Base-by-base conservation (phyloP, 2,329 filamentous ascomycete genomes). In the Diaporthe vaccinii region DNA sequence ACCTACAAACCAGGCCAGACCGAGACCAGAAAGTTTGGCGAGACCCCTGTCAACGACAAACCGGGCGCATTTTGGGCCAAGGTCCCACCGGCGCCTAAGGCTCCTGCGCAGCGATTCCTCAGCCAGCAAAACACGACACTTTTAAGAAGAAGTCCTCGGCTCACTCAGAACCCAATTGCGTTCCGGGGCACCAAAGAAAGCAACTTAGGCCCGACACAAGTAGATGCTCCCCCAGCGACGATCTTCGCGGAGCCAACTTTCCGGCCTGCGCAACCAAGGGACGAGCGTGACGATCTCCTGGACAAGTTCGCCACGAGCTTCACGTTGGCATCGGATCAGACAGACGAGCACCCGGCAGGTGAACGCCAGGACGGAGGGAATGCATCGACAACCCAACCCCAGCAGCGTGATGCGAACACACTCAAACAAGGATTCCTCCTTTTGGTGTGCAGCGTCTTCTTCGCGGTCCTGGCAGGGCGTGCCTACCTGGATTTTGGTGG, bases 1-100 rank as follows among this genome's bases (percentile, higher is more conserved):
- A 83, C 87, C 59, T 82, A 84, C 61, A 82, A 86, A 49, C 78
- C 85, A 22, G 82, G 85, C 57, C 83, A 82, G 70, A 78, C 83
- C 75, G 84, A 85, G 59, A 84, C 86, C 58, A 79, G 85, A 10
- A 81, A 84, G 1, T 90, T 90, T 75, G 85, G 84, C 62, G 84
- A 88, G 73, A 82, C 85, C 0, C 88, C 87, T 0, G 84, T 85
- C 22, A 84, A 87, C 68, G 81, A 83, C 0, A 85, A 86, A 58
- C 77, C 84, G 20, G 87, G 85, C 1, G 90, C 92, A 1, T 95
- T 95, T 80, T 93, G 91, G 87, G 93, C 91, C 83, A 91, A 89
- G 75, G 88, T 95, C 3, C 94, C 94, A 5, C 87, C 92, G 0
- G 92, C 93, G 1, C 93, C 94, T 20, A 90, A 88, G 20, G 89